Evolutionary conservation across 768 basidiomycete species (phyloP), one percentile per base, ranked within the genome.

Genomic region (Sarcodon sp.): DNA sequence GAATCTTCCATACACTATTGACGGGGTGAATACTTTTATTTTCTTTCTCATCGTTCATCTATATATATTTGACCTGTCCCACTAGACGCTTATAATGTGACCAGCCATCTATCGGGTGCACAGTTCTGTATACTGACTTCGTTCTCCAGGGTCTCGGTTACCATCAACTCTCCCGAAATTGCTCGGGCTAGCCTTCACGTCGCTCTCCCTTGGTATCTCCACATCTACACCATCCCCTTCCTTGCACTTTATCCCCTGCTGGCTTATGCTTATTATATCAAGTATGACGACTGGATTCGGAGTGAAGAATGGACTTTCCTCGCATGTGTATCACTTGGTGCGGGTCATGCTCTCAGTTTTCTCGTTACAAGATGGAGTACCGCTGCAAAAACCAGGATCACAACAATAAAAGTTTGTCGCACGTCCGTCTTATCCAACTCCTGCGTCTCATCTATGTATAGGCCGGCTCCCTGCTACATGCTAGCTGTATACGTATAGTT

Each of bases 241-340:
- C 70, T 90, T n/a, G 76, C 73, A 1, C 68, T 90, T 44, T 91
- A 90, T 53, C 88, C 88, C 0, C 61, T 91, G 32, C 74, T 88
- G 32, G 87, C 85, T 21, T 96, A 94, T 63, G 84, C 92, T 16
- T 98, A 97, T 70, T 88, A 83, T 57, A 64, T 91, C 65, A 83
- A 76, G 63, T 96, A 97, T 64, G 88, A 94, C 57, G 68, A 81
- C 52, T 96, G 88, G 86, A 69, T 97, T 47, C 75, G 82, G 58
- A 88, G 87, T 49, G 91, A 94, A 66, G 94, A 98, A 62, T 98
- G 93, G 93, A 94, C 96, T 0, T 99, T 98, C 61, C 76, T 98
- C 16, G 87, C 86, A 35, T 91, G 86, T 54, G 83, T 93, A 11
- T 66, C 79, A 3, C 75, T 99, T 7, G 87, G 87, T 16, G 83